Percentiles rank a stretch among this genome's conserved stretches.
These are phyloP conservation scores for Canavalia ensiformis DNA, from an alignment of 306 rosid genomes.

Conservation along the genomic window DNA sequence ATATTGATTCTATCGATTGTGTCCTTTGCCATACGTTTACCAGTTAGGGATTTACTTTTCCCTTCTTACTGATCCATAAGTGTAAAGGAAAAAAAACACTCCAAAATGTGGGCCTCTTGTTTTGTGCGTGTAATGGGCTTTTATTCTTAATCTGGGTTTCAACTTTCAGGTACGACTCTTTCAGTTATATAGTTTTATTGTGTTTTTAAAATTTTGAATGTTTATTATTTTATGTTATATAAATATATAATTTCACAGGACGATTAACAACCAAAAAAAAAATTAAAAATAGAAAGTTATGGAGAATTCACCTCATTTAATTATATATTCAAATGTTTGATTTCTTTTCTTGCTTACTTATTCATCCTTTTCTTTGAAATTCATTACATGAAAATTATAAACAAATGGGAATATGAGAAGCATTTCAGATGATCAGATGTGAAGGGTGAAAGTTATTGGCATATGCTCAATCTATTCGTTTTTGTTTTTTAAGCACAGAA, in stretches of 20 bases:
- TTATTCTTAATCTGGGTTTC: background rate
- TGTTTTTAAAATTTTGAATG: background rate
- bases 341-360: background rate
- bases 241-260: too few species aligned
- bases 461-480: background rate
- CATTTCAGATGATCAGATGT: background rate
- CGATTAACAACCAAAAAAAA: too few species aligned
- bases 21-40: background rate
- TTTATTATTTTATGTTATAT: too few species aligned
- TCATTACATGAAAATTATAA: background rate
- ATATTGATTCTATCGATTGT: background rate
- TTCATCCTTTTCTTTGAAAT: background rate
- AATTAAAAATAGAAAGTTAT: too few species aligned
- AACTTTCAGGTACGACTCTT: background rate
- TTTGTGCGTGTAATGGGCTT: background rate
- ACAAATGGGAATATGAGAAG: background rate
- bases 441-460: too few species aligned
- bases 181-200: background rate
- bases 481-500: background rate
- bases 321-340: background rate
- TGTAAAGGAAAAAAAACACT: background rate
- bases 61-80: too few species aligned
- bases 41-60: too few species aligned
- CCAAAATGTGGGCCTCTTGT: background rate
- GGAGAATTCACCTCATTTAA: too few species aligned